A percentile compares a stretch with the other conserved stretches of the same genome.
Evolutionary conservation across 1,284 basidiomycete species (phyloP).

Genomic region (Heterobasidion annosum): DNA sequence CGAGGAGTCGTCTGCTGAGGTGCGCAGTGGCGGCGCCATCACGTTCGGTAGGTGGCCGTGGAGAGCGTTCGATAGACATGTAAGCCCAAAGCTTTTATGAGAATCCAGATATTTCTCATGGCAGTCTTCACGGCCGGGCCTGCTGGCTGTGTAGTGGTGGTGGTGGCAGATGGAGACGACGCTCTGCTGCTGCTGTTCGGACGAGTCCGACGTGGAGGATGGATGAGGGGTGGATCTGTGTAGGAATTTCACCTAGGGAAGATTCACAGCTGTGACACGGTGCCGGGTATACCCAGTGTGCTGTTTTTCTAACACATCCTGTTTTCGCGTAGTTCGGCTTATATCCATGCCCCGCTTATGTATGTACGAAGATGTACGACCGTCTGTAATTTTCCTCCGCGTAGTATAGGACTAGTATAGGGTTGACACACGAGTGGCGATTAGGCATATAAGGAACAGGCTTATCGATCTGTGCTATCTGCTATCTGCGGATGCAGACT

Average conservation of each 20-base stretch:
- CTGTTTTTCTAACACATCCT: not conserved
- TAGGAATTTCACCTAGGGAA: too few species aligned
- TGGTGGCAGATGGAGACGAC: conserved; percentile 63
- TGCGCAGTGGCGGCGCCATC: conserved; percentile 25
- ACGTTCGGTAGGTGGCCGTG: conserved; percentile 62
- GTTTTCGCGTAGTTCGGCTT: not conserved
- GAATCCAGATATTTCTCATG: too few species aligned
- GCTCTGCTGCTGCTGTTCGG: conserved; percentile 41
- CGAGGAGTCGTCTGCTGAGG: conserved; percentile 12
- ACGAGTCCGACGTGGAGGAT: conserved; percentile 26
- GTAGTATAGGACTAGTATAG: too few species aligned
- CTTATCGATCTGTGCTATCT: too few species aligned
- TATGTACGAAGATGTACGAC: not conserved
- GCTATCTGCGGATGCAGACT: too few species aligned
- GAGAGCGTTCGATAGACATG: conserved; percentile 57
- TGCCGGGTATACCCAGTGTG: not conserved
- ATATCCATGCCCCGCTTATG: not conserved
- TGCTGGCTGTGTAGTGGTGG: conserved; percentile 53
- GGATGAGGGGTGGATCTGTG: conserved; percentile 8
- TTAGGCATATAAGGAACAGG: too few species aligned
- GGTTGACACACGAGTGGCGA: too few species aligned
- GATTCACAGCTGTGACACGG: too few species aligned
- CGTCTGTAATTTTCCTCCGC: too few species aligned
- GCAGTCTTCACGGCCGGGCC: not conserved
- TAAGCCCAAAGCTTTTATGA: conserved; percentile 27